Percentiles rank a stretch among this genome's conserved stretches.
Conservation (phyloP, 805 yeast species). For the Lipomyces lipofer region DNA sequence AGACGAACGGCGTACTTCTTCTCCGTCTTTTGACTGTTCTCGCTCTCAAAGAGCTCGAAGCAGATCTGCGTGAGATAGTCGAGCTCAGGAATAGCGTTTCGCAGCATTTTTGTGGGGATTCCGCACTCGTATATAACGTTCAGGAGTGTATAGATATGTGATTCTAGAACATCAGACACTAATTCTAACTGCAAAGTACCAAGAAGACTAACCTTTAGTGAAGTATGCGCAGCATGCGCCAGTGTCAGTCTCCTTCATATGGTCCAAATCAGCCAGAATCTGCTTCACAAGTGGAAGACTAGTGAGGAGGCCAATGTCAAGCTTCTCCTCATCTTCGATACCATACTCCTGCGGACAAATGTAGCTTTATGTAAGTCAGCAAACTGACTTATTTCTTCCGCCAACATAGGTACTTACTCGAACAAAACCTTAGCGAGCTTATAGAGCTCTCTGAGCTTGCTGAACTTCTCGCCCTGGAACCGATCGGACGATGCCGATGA, state of each 20-base stretch:
- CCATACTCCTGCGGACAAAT: conserved; percentile 99
- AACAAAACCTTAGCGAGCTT: conserved; percentile 87
- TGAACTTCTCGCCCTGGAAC: conserved; percentile 23
- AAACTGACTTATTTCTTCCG: background rate
- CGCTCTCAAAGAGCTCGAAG: conserved; percentile 83
- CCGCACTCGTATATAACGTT: conserved; percentile 90
- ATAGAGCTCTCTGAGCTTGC: conserved; percentile 77
- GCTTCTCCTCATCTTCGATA: conserved; percentile 88
- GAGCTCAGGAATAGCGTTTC: conserved; percentile 94
- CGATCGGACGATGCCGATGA: conserved; percentile 32
- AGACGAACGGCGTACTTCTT: conserved; percentile 87
- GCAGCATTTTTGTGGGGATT: conserved; percentile 89
- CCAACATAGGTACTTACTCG: conserved; percentile 55
- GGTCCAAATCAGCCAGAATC: conserved; percentile 74
- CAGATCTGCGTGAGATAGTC: conserved; percentile 93
- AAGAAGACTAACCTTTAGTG: conserved; percentile 59
- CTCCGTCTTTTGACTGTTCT: conserved; percentile 41
- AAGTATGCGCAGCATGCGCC: conserved; percentile 89
- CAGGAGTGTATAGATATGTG: conserved; percentile 90
- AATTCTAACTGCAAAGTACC: too few relatives aligned
- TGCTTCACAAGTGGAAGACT: conserved; percentile 91
- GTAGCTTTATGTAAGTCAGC: conserved; percentile 16
- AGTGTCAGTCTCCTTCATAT: conserved; percentile 71
- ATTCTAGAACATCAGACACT: too few relatives aligned
- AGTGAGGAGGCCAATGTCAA: conserved; percentile 92